These are phyloP conservation scores for Cardamine chenopodiifolia DNA, from an alignment of 345 rosid species.

Conservation along the genomic window DNA sequence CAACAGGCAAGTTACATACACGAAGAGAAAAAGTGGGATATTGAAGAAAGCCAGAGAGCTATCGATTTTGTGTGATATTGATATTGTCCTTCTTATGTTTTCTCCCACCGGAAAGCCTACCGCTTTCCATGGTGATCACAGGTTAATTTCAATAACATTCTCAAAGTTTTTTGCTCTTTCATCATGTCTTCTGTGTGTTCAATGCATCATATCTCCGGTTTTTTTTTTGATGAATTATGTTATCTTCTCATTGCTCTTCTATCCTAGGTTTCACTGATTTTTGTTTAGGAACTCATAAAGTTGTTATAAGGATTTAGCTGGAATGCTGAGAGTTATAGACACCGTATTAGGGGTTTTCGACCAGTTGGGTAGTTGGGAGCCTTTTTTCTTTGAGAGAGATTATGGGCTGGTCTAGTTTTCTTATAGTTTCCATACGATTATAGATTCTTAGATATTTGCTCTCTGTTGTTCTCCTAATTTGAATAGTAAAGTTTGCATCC, in stretches of 20 bases:
- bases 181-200: neutral
- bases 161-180: neutral
- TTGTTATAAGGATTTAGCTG: slow-evolving; percentile 10
- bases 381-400: slow-evolving; percentile 5
- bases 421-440: no score
- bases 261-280: neutral
- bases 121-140: slow-evolving; percentile 70
- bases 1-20: slow-evolving; percentile 78
- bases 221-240: neutral
- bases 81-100: slow-evolving; percentile 84
- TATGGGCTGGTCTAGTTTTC: no score
- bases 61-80: slow-evolving; percentile 82
- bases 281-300: neutral
- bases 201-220: no score
- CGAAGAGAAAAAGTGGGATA: slow-evolving; percentile 82
- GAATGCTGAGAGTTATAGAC: slow-evolving; percentile 12
- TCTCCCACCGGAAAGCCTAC: slow-evolving; percentile 82
- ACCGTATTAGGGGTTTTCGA: neutral
- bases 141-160: slow-evolving; percentile 41
- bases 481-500: neutral
- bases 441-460: neutral
- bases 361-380: neutral
- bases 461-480: neutral
- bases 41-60: slow-evolving; percentile 90
- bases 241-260: neutral